Evolutionary conservation across 345 rosid genomes (phyloP).

Genomic region (Trapa incisa): DNA sequence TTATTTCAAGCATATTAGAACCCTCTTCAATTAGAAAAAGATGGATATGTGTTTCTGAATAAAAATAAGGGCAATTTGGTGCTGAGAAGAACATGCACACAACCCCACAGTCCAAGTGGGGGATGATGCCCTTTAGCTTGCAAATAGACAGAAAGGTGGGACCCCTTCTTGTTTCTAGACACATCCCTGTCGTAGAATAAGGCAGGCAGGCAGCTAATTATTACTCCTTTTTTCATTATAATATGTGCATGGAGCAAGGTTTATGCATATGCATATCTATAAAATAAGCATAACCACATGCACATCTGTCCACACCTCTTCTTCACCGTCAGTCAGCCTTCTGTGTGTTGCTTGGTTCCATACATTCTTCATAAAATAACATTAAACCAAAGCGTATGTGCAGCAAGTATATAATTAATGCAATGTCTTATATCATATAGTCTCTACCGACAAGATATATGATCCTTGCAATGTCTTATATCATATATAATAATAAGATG

Average conservation of each 20-base stretch:
- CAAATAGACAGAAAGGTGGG: constrained; percentile 1
- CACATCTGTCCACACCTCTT: background rate
- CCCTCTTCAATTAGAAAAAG: no score
- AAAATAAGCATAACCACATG: background rate
- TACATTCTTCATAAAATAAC: no score
- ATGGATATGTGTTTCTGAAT: no score
- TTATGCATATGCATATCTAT: background rate
- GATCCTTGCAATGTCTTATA: no score
- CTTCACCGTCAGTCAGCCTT: no score
- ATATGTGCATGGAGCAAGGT: background rate
- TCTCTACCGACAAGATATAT: no score
- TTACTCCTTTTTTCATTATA: background rate
- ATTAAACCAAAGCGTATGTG: no score
- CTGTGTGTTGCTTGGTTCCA: no score
- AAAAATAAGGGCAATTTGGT: background rate
- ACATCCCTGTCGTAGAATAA: constrained; percentile 6
- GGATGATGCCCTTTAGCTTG: background rate
- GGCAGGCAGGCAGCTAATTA: constrained; percentile 2
- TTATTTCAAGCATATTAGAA: no score
- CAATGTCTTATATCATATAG: background rate
- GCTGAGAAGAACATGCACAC: constrained; percentile 1
- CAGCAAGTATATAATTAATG: background rate
- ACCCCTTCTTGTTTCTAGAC: constrained; percentile 1
- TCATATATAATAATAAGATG: no score
- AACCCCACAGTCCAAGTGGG: constrained; percentile 1